Base-by-base conservation (phyloP, 768 basidiomycete species). In the Podaxis sp. region DNA sequence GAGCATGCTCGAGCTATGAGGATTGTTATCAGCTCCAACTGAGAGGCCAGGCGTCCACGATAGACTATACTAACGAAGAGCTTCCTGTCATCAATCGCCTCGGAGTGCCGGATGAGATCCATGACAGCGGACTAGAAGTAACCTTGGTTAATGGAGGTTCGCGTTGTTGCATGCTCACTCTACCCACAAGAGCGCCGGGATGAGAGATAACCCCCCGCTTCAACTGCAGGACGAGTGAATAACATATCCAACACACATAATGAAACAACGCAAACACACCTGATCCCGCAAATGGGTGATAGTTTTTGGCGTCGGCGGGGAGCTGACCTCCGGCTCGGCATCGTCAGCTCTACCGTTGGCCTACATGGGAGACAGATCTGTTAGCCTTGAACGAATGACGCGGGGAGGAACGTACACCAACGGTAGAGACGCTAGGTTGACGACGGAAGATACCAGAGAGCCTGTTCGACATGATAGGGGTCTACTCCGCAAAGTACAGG, bases 11-110 rank as follows among this genome's bases (percentile, higher is more conserved):
- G 40, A 93, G 85, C 91, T 92, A 58, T 53, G 12, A 33, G 24
- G 20, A 41, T 41, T 11, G 12, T 10, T 22, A 30, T 50, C 22
- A 59, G 28, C 15, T 22, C 28, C 15, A 20, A 38, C 22, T 15
- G 13, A 26, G n/a, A 40, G 15, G 4, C 41, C 22, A 37, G 2
- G 24, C 37, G n/a, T 13, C 7, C 13, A 30, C n/a, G 13, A 15
- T 17, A 17, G 44, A 56, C 50, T 6, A 22, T n/a, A 77, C 87
- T 57, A 57, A 91, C 92, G 51, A 89, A 74, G 72, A 91, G 80
- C 73, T 91, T 89, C 57, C 92, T 82, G 69, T 95, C 92, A 73
- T 95, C 89, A 22, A 93, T 76, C 7, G 84, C 77, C 55, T 86
- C 85, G 11, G 77, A 75, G 69, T 93, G 81, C 38, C 77, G 77